Base-by-base conservation (phyloP, 2,329 filamentous ascomycete species). In the Trichoderma sp. region DNA sequence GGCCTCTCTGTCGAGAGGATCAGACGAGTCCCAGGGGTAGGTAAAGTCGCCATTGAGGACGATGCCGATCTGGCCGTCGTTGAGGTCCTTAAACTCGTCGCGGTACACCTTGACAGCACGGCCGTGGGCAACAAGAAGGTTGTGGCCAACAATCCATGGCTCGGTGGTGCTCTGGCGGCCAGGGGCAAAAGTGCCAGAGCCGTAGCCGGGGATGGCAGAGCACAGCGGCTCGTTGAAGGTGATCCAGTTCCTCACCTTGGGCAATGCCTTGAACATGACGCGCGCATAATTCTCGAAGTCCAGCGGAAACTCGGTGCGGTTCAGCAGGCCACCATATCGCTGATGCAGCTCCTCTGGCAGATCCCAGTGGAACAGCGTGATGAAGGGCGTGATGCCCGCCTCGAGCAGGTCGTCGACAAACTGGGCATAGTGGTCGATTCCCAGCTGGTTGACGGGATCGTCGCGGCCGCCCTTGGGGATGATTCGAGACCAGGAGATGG, bases 151-250 rank as follows among this genome's bases (percentile, higher is more conserved):
- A 75, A 90, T 89, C 93, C 94, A 97, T 6, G 91, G 91, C 84
- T 97, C 94, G 57, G 88, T 91, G 73, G 79, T 86, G 74, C 93
- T 88, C 81, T 96, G 91, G 78, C 89, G 91, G n/a, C 94, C 94
- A 1, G 94, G 94, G 12, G 94, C 94, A 79, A 95, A 94, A 73
- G 89, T 84, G 32, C 94, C 94, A 55, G 88, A 89, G 78, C 87
- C 92, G 82, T 95, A 96, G 43, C 93, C 93, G 55, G 96, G 86
- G 73, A 96, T 91, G 67, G 91, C 89, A 74, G 90, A 93, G 82
- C 93, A 97, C 90, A 92, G 96, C 4, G 94, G 94, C 84, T 97
- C 93, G 80, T 96, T 96, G 84, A 95, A 94, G 30, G 93, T 96
- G 80, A 95, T 93, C 94, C 94, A 97, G 82, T 93, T 87, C 84